Base-by-base conservation (phyloP, 2,329 filamentous ascomycete genomes). In the Graphiopsis chlorocephala region DNA sequence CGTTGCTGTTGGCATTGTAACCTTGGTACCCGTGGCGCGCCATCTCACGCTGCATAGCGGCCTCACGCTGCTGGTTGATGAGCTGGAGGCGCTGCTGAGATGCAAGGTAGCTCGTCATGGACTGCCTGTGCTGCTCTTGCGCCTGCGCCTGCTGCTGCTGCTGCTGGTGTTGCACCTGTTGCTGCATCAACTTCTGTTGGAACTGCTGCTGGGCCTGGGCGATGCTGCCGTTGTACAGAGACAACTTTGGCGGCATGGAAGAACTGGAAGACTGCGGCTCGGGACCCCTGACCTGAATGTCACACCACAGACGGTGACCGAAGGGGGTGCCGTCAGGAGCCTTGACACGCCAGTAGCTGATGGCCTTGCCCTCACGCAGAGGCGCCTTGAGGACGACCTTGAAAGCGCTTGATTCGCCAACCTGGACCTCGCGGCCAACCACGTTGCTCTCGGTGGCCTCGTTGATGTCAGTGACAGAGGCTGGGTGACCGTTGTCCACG, bases 281-380 rank as follows among this genome's bases (percentile, higher is more conserved):
- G 35, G 67, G 65, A 67, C 70, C 65, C 68, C 72, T 71, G 64
- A 97, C 92, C 59, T 87, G 85, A 68, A 99, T 87, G 70, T 98
- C 93, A 75, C 94, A 97, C 94, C 94, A 99, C 56, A 99, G 83
- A 73, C 93, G 91, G 80, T 97, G 91, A 45, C 95, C 95, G 69
- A 98, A 97, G 69, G 92, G 90, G 68, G 85, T 82, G 26, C 93
- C 93, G 64, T 92, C 88, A 8, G 88, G 84, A 65, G 91, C 88
- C 71, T 93, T 96, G 69, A 99, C 82, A 68, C 94, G 93, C 95
- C 95, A 99, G 84, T 97, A 97, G 1, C 95, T 98, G 73, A 97
- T 95, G 66, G 89, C 84, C 77, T 90, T 91, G 63, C 94, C 93
- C 63, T 87, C 80, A 57, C 90, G 90, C 61, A 82, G 79, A 17